Conservation (phyloP, 805 yeast genomes). For the Starmera quercuum region DNA sequence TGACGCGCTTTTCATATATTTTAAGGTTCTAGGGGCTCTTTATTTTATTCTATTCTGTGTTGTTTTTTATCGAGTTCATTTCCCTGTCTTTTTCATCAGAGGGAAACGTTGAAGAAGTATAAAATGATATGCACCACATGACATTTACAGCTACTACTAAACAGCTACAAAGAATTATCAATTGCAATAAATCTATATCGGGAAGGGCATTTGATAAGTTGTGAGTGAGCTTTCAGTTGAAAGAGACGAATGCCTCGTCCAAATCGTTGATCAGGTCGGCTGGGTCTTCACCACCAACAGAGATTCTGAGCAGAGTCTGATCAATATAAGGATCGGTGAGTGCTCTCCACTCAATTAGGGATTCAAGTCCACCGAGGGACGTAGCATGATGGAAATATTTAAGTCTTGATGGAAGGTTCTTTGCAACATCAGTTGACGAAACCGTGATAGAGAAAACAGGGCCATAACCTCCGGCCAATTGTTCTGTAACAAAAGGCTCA, state of each 20-base stretch:
- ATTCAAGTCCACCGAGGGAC: constrained; percentile 88
- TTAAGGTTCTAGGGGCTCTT: no score
- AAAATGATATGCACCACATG: no score
- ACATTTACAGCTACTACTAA: no score
- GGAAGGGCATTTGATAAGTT: no score
- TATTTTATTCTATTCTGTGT: no score
- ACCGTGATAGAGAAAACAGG: constrained; percentile 73
- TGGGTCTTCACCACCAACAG: constrained; percentile 73
- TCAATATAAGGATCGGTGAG: constrained; percentile 54
- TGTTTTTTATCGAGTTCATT: no score
- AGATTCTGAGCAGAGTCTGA: constrained; percentile 58
- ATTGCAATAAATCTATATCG: no score
- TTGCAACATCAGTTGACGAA: constrained; percentile 45
- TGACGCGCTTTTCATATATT: no score
- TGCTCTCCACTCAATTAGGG: constrained; percentile 86
- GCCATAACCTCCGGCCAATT: constrained; percentile 55
- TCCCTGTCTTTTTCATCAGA: no score
- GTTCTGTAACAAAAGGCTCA: constrained; percentile 59
- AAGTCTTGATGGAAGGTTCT: constrained; percentile 52
- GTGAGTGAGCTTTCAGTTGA: not conserved
- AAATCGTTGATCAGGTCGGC: constrained; percentile 75
- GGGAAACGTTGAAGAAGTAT: no score
- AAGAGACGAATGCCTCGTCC: constrained; percentile 39
- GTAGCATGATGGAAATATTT: constrained; percentile 84
- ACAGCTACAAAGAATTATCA: no score